Evolutionary conservation across 2,329 filamentous ascomycete species (phyloP).

Genomic region (Fusarium hainanense): DNA sequence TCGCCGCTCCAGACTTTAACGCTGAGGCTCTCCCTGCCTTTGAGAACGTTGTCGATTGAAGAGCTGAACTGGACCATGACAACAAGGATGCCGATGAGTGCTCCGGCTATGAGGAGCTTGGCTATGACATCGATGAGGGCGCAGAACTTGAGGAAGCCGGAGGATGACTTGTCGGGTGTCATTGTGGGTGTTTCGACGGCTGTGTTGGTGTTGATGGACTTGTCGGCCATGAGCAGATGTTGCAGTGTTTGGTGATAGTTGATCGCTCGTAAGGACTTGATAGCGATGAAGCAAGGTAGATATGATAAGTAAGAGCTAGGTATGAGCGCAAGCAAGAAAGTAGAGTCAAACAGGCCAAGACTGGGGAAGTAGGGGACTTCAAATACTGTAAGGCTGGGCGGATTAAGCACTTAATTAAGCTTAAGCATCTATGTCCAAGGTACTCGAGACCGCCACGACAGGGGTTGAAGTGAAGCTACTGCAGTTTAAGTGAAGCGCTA

Average conservation of each 20-base stretch:
- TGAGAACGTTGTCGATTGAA: conserved; percentile 5
- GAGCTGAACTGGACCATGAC: conserved; percentile 23
- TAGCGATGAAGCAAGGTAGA: too few species aligned
- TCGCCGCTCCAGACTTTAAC: conserved; percentile 1
- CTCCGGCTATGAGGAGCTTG: conserved; percentile 30
- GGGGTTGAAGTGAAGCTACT: conserved; percentile 7
- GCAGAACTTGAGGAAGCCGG: conserved; percentile 29
- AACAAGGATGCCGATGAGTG: conserved; percentile 35
- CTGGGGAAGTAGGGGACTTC: conserved; percentile 8
- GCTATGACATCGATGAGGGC: conserved; percentile 33
- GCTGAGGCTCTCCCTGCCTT: neutral
- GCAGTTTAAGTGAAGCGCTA: conserved; percentile 10
- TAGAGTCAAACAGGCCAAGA: neutral
- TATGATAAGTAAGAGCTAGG: neutral
- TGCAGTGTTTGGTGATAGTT: neutral
- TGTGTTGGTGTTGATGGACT: conserved; percentile 1
- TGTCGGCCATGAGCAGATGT: conserved; percentile 18
- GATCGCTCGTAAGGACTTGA: neutral
- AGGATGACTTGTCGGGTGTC: conserved; percentile 16
- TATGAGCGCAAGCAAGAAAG: neutral
- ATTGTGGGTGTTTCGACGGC: conserved; percentile 10
- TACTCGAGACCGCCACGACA: conserved; percentile 23
- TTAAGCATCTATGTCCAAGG: conserved; percentile 7
- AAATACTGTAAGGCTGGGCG: conserved; percentile 22
- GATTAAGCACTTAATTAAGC: conserved; percentile 21